Conservation (phyloP, 768 basidiomycete genomes). For the Phlebiopsis flavidoalba region DNA sequence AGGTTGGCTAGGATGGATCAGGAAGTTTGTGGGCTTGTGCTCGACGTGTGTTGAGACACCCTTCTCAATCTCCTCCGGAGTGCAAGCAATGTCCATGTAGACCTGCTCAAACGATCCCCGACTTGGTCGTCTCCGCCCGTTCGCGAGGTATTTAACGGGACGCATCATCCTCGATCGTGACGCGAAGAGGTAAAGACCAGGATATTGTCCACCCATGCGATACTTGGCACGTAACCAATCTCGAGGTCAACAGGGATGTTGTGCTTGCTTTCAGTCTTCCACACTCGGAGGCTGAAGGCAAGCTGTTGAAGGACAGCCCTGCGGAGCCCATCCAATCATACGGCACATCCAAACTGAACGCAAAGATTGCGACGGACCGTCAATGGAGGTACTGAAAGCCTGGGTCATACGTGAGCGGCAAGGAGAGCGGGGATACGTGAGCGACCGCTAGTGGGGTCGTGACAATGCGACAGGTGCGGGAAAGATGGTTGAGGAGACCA, state of each 20-base stretch:
- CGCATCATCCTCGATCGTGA: slow-evolving; percentile 93
- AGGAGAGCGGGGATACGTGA: slow-evolving; percentile 82
- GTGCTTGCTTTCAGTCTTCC: slow-evolving; percentile 88
- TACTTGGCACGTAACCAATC: slow-evolving; percentile 80
- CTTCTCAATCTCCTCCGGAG: slow-evolving; percentile 71
- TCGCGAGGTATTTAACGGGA: slow-evolving; percentile 86
- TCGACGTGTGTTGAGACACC: slow-evolving; percentile 88
- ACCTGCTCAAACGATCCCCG: slow-evolving; percentile 98
- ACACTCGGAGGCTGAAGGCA: slow-evolving; percentile 80
- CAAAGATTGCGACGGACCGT: slow-evolving; percentile 79
- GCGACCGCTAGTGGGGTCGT: slow-evolving; percentile 69
- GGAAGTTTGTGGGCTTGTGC: slow-evolving; percentile 89
- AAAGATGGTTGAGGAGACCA: slow-evolving; percentile 94
- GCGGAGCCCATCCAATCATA: slow-evolving; percentile 90
- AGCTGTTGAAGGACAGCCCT: slow-evolving; percentile 69
- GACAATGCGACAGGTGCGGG: slow-evolving; percentile 88
- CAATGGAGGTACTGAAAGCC: slow-evolving; percentile 70
- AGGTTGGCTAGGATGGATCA: slow-evolving; percentile 96
- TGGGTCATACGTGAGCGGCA: slow-evolving; percentile 89
- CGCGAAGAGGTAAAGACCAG: slow-evolving; percentile 91
- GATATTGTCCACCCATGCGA: slow-evolving; percentile 95
- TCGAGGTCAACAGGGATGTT: slow-evolving; percentile 90
- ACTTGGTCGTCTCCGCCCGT: slow-evolving; percentile 85
- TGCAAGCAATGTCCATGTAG: slow-evolving; percentile 97
- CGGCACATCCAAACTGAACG: slow-evolving; percentile 94